phyloP scores from a whole-genome alignment of 83 land plant genomes.

The Diphasiastrum complanatum region DNA sequence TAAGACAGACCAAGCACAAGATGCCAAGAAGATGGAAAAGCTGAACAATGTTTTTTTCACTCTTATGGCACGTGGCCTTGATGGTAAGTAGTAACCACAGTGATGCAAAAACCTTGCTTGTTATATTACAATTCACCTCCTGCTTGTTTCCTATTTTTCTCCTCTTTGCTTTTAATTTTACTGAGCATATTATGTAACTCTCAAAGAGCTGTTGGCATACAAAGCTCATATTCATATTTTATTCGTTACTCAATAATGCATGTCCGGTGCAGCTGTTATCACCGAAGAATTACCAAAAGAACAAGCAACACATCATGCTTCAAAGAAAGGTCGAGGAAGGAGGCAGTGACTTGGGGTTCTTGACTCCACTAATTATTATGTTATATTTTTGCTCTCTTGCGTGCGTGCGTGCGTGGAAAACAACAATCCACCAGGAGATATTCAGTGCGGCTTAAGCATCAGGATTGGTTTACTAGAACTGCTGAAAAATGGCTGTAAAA shows the following conservation, averaged over 20 bases:
- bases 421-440: no score
- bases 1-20: slow-evolving; percentile 96
- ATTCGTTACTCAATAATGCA: not conserved
- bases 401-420: no score
- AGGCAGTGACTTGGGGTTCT: no score
- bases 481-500: no score
- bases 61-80: slow-evolving; percentile 88
- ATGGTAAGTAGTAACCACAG: slow-evolving; percentile 39
- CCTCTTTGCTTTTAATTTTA: not conserved
- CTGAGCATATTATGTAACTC: not conserved
- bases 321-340: slow-evolving; percentile 82
- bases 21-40: slow-evolving; percentile 91
- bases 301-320: slow-evolving; percentile 42
- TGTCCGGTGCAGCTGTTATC: slow-evolving; percentile 41
- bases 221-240: not conserved
- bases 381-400: no score
- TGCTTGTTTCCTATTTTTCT: not conserved
- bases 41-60: slow-evolving; percentile 81
- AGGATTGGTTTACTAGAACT: no score
- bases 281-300: slow-evolving; percentile 65
- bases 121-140: not conserved
- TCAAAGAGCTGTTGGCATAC: not conserved
- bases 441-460: no score
- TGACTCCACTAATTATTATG: no score
- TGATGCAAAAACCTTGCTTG: not conserved